Evolutionary conservation across 2,329 filamentous ascomycete species (phyloP).

Genomic region (Colletotrichum liaoningense): DNA sequence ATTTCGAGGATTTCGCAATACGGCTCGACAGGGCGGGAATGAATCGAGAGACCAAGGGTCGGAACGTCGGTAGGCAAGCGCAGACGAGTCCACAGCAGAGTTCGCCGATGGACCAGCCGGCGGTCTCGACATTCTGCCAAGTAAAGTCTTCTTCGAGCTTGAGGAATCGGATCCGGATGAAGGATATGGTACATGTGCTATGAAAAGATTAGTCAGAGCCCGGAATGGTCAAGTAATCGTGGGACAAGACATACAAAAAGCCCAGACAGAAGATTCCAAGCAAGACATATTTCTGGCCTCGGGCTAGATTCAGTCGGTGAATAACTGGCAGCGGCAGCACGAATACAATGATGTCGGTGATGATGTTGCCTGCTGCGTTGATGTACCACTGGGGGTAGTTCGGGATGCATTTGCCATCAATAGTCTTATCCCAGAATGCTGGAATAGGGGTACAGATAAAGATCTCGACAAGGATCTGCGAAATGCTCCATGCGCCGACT

Average conservation of each 20-base stretch:
- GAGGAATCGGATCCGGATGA: slow-evolving; percentile 41
- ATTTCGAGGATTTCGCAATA: slow-evolving; percentile 9
- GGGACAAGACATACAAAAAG: slow-evolving; percentile 32
- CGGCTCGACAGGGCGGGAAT: slow-evolving; percentile 15
- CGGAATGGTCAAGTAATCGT: neutral
- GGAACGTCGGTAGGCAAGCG: slow-evolving; percentile 41
- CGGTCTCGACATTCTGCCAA: slow-evolving; percentile 40
- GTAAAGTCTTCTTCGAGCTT: slow-evolving; percentile 36
- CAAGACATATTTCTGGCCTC: slow-evolving; percentile 37
- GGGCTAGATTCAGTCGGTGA: slow-evolving; percentile 24
- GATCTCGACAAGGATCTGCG: slow-evolving; percentile 41
- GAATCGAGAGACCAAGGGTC: slow-evolving; percentile 36
- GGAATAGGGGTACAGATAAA: slow-evolving; percentile 43
- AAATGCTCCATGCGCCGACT: slow-evolving; percentile 42
- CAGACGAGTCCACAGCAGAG: slow-evolving; percentile 39
- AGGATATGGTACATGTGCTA: slow-evolving; percentile 40
- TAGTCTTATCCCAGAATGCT: slow-evolving; percentile 41
- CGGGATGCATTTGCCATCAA: slow-evolving; percentile 39
- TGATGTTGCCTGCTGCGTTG: slow-evolving; percentile 40
- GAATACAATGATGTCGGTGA: slow-evolving; percentile 36
- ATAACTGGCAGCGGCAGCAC: slow-evolving; percentile 37
- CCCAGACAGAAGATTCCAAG: slow-evolving; percentile 40
- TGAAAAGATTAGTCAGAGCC: neutral
- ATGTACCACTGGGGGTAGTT: slow-evolving; percentile 39
- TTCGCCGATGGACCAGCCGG: slow-evolving; percentile 41